A percentile compares a stretch with the other conserved stretches of the same genome.
These are phyloP conservation scores for Fusarium sp. DNA, from an alignment of 2,329 filamentous ascomycete genomes.

Conservation along the genomic window DNA sequence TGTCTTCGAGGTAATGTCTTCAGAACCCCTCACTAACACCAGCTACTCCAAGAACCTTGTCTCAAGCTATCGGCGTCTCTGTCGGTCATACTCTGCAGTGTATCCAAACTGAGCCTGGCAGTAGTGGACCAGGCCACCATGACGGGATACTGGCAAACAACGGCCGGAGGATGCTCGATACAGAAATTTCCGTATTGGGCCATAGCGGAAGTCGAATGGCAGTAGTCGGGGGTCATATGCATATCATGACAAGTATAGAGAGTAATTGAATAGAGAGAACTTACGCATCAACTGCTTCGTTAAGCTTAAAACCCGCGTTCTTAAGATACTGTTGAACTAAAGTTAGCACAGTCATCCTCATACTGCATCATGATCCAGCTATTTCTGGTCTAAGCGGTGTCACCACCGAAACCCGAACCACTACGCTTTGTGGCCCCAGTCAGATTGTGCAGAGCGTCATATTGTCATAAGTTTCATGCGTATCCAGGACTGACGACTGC, in stretches of 20 bases:
- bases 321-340: conserved; percentile 59
- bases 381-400: conserved; percentile 30
- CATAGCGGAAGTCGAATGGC: conserved; percentile 8
- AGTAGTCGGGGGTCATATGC: conserved; percentile 6
- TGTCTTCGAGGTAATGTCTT: conserved; percentile 12
- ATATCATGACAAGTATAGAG: conserved; percentile 26
- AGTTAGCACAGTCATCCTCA: conserved; percentile 43
- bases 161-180: conserved; percentile 20
- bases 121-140: conserved; percentile 47
- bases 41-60: conserved; percentile 42
- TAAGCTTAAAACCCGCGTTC: conserved; percentile 61
- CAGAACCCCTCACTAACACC: conserved; percentile 38
- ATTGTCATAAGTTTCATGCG: conserved; percentile 19
- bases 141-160: conserved; percentile 25
- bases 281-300: conserved; percentile 69
- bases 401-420: conserved; percentile 36
- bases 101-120: conserved; percentile 47
- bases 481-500: conserved; percentile 10
- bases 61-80: conserved; percentile 53
- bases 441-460: conserved; percentile 22
- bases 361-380: conserved; percentile 21
- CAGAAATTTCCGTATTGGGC: conserved; percentile 25
- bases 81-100: conserved; percentile 53
- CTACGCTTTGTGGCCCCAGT: conserved; percentile 11
- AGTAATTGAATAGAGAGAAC: conserved; percentile 49